Base-by-base conservation (phyloP, 2,329 filamentous ascomycete genomes). In the Xylaria sp. region DNA sequence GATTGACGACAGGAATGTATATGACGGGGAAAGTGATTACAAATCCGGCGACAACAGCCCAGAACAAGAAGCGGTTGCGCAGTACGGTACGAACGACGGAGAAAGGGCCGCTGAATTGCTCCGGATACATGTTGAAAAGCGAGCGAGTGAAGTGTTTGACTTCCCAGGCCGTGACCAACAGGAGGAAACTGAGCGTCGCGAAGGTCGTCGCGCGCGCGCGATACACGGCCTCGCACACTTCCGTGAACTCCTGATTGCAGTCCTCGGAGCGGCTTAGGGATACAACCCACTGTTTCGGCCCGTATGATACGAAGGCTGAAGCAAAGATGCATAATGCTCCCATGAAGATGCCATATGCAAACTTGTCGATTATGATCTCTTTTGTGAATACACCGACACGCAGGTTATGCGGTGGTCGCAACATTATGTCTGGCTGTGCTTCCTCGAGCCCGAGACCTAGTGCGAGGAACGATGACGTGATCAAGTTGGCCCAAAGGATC, bases 401-500 rank as follows among this genome's bases (percentile, higher is more conserved):
- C 16, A 91, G 82, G 71, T 84, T 84, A 70, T 91, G 89, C 6
- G 91, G 91, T 1, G 90, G 88, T 0, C 91, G 88, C 5, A 82
- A 78, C 76, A 93, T 87, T 69, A 93, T 88, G 76, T 93, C 90
- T 0, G 89, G 87, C 37, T 89, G 86, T 0, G 90, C 90, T 66
- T 89, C 85, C 75, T 93, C 91, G 68, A 93, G 87, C 5, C 91
- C 91, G 0, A 93, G 84, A 62, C 91, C 91, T 73, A 93, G 88
- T 50, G 91, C 91, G 0, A 92, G 85, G 73, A 92, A 87, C 6
- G 88, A 91, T 1, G 89, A 92, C 1, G 91, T 93, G 62, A 93
- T 86, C 75, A 93, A 88, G 77, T 93, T 93, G 70, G 91, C 90
- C 91, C 91, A 93, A 37, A 93, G 85, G 74, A 93, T 92, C 76